Evolutionary conservation across 2,329 filamentous ascomycete genomes (phyloP).

Genomic region (Cladosporium cucumerinum): DNA sequence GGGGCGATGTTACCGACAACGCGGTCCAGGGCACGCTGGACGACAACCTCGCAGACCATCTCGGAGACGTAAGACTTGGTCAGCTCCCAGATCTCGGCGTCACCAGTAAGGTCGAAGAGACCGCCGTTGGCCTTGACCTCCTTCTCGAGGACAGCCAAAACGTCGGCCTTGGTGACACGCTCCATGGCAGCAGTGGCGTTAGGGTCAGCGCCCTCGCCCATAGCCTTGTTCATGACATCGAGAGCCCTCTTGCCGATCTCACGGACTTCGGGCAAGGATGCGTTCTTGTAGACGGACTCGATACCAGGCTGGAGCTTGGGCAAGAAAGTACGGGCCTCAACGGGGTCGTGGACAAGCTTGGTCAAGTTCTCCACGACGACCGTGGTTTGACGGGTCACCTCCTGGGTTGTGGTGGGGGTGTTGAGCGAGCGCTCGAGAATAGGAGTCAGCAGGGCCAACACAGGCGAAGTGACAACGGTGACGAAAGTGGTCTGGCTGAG

Average conservation of each 20-base stretch:
- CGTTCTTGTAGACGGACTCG: conserved; percentile 79
- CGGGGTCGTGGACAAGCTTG: conserved; percentile 92
- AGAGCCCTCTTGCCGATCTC: conserved; percentile 81
- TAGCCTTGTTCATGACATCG: conserved; percentile 87
- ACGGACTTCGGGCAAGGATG: conserved; percentile 90
- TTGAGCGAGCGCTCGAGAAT: conserved; percentile 92
- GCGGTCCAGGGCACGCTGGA: conserved; percentile 73
- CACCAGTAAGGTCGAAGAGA: conserved; percentile 59
- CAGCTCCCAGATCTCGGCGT: conserved; percentile 59
- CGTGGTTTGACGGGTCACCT: conserved; percentile 91
- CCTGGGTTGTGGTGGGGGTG: conserved; percentile 83
- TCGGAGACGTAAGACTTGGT: conserved; percentile 72
- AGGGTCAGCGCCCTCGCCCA: conserved; percentile 57
- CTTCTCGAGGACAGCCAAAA: conserved; percentile 69
- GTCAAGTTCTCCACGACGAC: conserved; percentile 98
- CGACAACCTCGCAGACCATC: conserved; percentile 85
- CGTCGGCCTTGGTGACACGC: conserved; percentile 68
- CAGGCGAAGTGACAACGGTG: conserved; percentile 89
- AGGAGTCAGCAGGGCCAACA: conserved; percentile 89
- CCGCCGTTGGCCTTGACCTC: conserved; percentile 70
- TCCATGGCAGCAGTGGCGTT: conserved; percentile 57
- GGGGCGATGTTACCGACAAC: conserved; percentile 67
- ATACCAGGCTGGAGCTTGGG: conserved; percentile 94
- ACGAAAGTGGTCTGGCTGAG: conserved; percentile 98
- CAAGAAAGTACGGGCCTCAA: conserved; percentile 91